Evolutionary conservation across 257 asterid genomes (phyloP), one percentile per base, ranked within the genome.

Genomic region (Verbena officinalis): DNA sequence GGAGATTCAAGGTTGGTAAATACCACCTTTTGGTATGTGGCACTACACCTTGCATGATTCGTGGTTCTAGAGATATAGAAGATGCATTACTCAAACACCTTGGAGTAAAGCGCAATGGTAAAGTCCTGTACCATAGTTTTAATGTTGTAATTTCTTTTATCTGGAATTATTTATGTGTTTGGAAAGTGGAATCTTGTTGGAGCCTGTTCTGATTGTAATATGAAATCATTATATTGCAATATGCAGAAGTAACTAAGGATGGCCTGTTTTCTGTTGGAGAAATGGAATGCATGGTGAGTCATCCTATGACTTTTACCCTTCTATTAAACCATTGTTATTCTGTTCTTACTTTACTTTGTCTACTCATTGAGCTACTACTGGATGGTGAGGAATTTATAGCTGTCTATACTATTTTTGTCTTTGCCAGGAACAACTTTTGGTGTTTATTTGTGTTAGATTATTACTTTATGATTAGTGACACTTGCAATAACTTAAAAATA

Each of bases 1-100:
- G 64, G 51, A 52, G 40, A 59, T 69, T 67, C 33, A 78, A 94
- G 98, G 99, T 90, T 46, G 99, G 99, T 40, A 88, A 77, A 78
- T 94, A 94, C 78, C 99, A 94, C 78, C 97, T 94, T 71, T 75
- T 94, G 91, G 98, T 90, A 22, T 94, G 99, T 74, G 99, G 99
- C 45, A 94, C 99, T 15, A 88, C 99, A 49, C 99, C 99, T 75
- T 94, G 99, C 83, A 94, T 94, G 99, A 69, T 94, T 27, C 95
- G 98, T 59, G 99, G 99, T 66, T 88, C 99, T 65, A 76, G 98
- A 71, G 98, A 84, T 22, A 90, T 94, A 53, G 99, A 90, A 79
- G 89, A 79, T 4, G 92, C 98, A 27, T 67, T 94, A 71, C 85
- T 94, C 73, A 80, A 82, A 62, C 99, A 90, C 82, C 78, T 94